These are phyloP conservation scores for Capsicum pubescens DNA, from an alignment of 257 asterid species.

Conservation along the genomic window DNA sequence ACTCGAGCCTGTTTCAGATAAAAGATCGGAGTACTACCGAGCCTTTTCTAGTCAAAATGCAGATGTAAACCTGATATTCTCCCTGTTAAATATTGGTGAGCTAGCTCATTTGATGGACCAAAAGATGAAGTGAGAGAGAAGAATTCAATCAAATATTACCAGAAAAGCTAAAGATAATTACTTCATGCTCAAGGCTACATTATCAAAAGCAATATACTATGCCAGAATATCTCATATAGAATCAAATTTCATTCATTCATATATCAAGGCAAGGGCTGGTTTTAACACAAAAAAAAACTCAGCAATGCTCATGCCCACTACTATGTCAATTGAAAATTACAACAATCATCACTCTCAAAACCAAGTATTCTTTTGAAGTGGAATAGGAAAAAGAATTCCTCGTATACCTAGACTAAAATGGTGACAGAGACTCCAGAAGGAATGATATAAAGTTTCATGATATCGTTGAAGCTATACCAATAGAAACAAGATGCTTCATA, in stretches of 20 bases:
- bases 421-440: constrained; percentile 25
- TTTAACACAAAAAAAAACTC: constrained; percentile 29
- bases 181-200: background rate
- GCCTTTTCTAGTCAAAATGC: background rate
- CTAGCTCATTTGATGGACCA: background rate
- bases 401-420: constrained; percentile 21
- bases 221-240: constrained; percentile 6
- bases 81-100: background rate
- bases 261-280: constrained; percentile 32
- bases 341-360: constrained; percentile 15
- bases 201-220: background rate
- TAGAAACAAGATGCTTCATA: constrained; percentile 21
- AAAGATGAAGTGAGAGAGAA: background rate
- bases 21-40: background rate
- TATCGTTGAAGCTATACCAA: background rate
- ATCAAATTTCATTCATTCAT: constrained; percentile 16
- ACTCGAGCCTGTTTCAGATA: background rate
- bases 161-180: background rate
- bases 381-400: background rate
- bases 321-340: constrained; percentile 24
- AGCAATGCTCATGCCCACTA: constrained; percentile 28
- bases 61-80: background rate
- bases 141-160: background rate
- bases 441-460: background rate
- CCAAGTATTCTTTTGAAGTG: constrained; percentile 12